These are phyloP conservation scores for Ceriops tagal DNA, from an alignment of 345 rosid genomes.

Conservation along the genomic window DNA sequence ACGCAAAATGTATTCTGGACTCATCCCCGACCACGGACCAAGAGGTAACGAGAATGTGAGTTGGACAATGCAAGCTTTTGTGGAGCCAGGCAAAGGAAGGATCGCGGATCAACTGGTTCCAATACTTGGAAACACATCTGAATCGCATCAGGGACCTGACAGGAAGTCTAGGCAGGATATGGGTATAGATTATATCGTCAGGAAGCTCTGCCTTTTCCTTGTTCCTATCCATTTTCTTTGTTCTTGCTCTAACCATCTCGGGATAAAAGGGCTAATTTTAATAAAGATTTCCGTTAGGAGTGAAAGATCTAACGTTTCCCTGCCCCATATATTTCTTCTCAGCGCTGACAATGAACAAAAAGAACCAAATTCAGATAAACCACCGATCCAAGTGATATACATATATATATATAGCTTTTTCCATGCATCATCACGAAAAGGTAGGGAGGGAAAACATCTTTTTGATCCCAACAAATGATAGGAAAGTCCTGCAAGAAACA, in stretches of 20 bases:
- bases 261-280: background rate
- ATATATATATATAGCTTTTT: too few relatives aligned
- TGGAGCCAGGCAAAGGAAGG: background rate
- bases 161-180: conserved; percentile 4
- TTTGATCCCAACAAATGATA: too few relatives aligned
- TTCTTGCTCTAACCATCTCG: background rate
- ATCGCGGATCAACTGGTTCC: background rate
- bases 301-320: background rate
- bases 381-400: too few relatives aligned
- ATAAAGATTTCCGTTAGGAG: background rate
- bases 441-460: too few relatives aligned
- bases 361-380: background rate
- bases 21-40: background rate
- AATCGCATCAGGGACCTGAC: background rate
- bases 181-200: background rate
- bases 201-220: background rate
- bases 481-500: too few relatives aligned
- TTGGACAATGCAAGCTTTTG: background rate
- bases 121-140: background rate
- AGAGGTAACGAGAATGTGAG: background rate
- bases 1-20: background rate
- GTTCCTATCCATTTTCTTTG: background rate
- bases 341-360: background rate
- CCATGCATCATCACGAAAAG: too few relatives aligned
- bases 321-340: background rate